Conservation (phyloP, 2,329 filamentous ascomycete genomes). For the Hypoxylon rubiginosum region DNA sequence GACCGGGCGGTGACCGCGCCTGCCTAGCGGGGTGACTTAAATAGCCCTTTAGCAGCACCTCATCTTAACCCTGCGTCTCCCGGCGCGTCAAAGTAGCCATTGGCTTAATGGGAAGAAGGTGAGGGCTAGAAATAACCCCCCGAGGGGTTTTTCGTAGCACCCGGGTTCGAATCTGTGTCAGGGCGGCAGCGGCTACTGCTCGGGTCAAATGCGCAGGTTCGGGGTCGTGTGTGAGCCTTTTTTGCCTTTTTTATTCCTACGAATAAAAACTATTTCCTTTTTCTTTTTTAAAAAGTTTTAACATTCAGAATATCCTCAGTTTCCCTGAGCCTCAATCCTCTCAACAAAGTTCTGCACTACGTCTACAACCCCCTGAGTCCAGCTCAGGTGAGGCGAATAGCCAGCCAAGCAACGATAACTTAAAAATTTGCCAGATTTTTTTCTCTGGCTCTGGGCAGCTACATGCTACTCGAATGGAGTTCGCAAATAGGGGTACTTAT, state of each 20-base stretch:
- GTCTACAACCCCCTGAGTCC: constrained; percentile 47
- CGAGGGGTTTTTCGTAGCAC: not conserved
- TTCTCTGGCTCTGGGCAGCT: constrained; percentile 42
- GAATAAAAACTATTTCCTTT: no score
- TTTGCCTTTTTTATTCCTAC: no score
- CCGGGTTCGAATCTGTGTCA: no score
- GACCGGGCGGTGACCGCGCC: no score
- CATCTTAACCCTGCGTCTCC: not conserved
- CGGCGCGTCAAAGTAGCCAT: no score
- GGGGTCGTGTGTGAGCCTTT: not conserved
- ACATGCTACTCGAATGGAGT: constrained; percentile 46
- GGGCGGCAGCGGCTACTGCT: not conserved
- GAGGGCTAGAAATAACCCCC: no score
- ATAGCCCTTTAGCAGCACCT: not conserved
- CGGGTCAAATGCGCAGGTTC: no score
- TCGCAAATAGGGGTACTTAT: constrained; percentile 47
- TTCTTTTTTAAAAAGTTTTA: no score
- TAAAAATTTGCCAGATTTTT: constrained; percentile 46
- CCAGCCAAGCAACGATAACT: constrained; percentile 47
- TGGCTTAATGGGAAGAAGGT: not conserved
- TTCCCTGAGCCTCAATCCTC: no score
- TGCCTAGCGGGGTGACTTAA: not conserved
- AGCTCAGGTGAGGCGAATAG: constrained; percentile 53
- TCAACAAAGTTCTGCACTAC: constrained; percentile 45
- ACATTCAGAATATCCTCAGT: no score